Conservation (phyloP, 257 asterid species). For the Misopates orontium region DNA sequence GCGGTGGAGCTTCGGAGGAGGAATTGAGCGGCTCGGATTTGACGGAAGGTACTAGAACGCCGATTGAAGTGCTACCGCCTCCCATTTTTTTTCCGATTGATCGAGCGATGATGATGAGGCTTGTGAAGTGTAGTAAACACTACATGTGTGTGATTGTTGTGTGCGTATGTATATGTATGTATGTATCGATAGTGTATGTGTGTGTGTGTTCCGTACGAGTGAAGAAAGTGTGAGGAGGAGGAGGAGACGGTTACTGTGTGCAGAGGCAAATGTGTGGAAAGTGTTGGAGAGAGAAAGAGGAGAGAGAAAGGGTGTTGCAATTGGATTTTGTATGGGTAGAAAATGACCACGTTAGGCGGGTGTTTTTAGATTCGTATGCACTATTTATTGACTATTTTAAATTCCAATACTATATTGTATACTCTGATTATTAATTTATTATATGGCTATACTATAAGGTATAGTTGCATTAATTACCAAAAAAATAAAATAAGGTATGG, state of each 20-base stretch:
- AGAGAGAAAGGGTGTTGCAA: conserved; percentile 22
- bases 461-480: no score
- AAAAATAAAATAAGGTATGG: no score
- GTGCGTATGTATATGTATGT: no score
- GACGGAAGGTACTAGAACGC: conserved; percentile 50
- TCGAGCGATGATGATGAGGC: no score
- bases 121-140: no score
- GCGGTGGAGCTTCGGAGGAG: conserved; percentile 33
- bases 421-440: no score
- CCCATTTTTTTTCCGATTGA: conserved; percentile 31
- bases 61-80: conserved; percentile 35
- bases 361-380: conserved; percentile 18
- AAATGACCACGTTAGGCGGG: conserved; percentile 71
- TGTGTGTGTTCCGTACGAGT: no score
- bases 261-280: conserved; percentile 20
- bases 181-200: no score
- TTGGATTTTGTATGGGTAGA: conserved; percentile 52
- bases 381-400: no score
- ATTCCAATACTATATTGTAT: no score
- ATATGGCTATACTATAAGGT: no score
- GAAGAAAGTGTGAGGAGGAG: conserved; percentile 22
- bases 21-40: conserved; percentile 36
- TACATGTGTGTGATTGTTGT: no score
- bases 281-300: neutral
- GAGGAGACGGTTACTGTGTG: conserved; percentile 13